Percentiles rank a stretch among this genome's conserved stretches.
These are phyloP conservation scores for Nicotiana paniculata DNA, from an alignment of 257 asterid genomes.

Conservation along the genomic window DNA sequence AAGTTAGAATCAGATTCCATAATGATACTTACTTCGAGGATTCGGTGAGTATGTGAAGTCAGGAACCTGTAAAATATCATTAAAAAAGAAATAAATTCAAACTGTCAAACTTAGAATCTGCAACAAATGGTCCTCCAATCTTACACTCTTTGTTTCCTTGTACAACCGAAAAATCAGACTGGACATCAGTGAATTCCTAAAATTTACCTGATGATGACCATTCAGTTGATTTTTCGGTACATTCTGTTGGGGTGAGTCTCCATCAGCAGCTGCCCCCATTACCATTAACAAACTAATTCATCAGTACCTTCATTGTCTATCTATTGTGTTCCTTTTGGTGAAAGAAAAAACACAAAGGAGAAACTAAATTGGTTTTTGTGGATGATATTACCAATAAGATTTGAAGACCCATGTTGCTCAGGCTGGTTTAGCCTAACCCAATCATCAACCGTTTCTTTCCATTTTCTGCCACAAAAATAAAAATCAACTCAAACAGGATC, in stretches of 20 bases:
- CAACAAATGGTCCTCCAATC: neutral
- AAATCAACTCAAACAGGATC: neutral
- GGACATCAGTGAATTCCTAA: neutral
- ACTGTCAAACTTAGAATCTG: constrained; percentile 14
- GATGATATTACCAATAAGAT: constrained; percentile 49
- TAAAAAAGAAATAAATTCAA: constrained; percentile 12
- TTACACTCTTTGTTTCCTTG: neutral
- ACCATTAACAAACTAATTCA: constrained; percentile 24
- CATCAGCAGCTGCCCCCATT: constrained; percentile 75
- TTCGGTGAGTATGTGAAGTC: constrained; percentile 78
- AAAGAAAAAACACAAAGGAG: neutral
- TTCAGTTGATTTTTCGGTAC: constrained; percentile 50
- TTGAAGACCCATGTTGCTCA: constrained; percentile 35
- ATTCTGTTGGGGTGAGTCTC: constrained; percentile 92
- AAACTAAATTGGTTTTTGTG: neutral
- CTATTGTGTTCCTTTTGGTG: neutral
- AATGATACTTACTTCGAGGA: constrained; percentile 58
- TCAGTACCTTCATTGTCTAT: neutral
- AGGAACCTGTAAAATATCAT: constrained; percentile 45
- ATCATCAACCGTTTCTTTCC: constrained; percentile 93
- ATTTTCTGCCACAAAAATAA: constrained; percentile 47
- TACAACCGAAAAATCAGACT: neutral
- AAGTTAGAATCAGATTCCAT: constrained; percentile 15
- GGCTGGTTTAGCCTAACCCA: constrained; percentile 82
- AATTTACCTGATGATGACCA: constrained; percentile 87